Conservation (phyloP, 768 basidiomycete genomes). For the Rhodocollybia butyracea region DNA sequence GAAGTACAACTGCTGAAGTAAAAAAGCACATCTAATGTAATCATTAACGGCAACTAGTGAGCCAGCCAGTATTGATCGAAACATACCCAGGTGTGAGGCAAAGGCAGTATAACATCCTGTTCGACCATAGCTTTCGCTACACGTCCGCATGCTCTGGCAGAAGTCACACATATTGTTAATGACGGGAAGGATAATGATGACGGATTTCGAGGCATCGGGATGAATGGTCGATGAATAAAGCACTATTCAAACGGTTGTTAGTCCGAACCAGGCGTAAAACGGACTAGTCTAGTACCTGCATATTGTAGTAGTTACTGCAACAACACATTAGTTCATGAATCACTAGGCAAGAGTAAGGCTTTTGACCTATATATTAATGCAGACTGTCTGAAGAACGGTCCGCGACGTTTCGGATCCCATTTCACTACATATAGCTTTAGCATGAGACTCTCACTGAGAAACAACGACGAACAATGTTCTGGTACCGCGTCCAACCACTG, state of each 20-base stretch:
- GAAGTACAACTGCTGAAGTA: constrained; percentile 48
- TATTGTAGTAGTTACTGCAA: constrained; percentile 5
- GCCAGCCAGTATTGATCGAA: background rate
- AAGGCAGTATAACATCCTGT: constrained; percentile 18
- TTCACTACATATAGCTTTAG: constrained; percentile 4
- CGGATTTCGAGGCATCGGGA: constrained; percentile 8
- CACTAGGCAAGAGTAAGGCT: no score
- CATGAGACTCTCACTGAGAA: background rate
- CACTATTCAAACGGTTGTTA: background rate
- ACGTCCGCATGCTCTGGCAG: constrained; percentile 6
- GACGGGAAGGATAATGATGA: constrained; percentile 12
- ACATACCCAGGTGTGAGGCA: constrained; percentile 35
- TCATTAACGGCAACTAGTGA: constrained; percentile 6
- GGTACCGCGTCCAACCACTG: constrained; percentile 48
- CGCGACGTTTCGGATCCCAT: constrained; percentile 11
- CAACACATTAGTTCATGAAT: no score
- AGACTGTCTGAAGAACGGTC: constrained; percentile 11
- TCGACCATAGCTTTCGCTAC: constrained; percentile 1
- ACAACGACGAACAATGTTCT: constrained; percentile 28
- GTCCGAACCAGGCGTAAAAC: no score
- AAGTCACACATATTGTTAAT: constrained; percentile 12
- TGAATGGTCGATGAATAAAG: constrained; percentile 11
- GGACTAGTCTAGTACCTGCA: no score
- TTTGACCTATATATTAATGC: constrained; percentile 10
- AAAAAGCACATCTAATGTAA: constrained; percentile 30